phyloP scores from a whole-genome alignment of 2,329 filamentous ascomycete genomes.

The Aspergillus fumigatiaffinis region DNA sequence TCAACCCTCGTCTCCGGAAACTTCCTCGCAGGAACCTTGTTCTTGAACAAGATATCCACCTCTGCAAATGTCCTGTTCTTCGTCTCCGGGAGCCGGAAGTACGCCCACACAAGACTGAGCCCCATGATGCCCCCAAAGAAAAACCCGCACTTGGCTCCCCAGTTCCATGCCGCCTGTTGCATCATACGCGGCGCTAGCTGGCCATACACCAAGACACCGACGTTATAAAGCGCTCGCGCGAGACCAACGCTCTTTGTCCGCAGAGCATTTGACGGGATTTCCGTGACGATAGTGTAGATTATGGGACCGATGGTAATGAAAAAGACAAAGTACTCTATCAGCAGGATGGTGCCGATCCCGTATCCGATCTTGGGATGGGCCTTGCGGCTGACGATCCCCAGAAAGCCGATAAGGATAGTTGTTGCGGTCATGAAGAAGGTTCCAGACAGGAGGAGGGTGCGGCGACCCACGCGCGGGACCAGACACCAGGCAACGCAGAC shows the following conservation, averaged over 20 bases:
- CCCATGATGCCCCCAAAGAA: constrained; percentile 3
- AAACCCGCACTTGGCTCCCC: constrained; percentile 10
- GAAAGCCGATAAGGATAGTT: constrained; percentile 25
- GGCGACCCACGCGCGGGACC: constrained; percentile 36
- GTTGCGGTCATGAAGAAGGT: constrained; percentile 24
- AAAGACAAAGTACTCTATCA: constrained; percentile 53
- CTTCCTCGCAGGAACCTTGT: background rate
- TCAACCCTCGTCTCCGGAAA: no score
- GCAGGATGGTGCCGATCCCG: constrained; percentile 42
- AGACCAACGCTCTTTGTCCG: constrained; percentile 54
- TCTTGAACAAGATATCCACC: constrained; percentile 10
- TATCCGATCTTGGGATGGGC: constrained; percentile 24
- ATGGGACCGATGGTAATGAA: constrained; percentile 53
- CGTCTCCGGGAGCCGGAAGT: constrained; percentile 8
- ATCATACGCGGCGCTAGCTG: no score
- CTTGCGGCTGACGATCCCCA: constrained; percentile 20
- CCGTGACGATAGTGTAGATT: constrained; percentile 50
- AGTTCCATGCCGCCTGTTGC: background rate
- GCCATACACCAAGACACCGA: constrained; percentile 13
- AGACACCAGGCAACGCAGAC: constrained; percentile 49
- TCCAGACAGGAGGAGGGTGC: constrained; percentile 37
- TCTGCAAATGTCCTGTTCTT: constrained; percentile 11
- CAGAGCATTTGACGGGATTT: constrained; percentile 51
- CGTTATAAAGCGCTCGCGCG: constrained; percentile 48
- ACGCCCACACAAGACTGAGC: constrained; percentile 2